phyloP scores from a whole-genome alignment of 768 basidiomycete genomes.

The Suillus cothurnatus region DNA sequence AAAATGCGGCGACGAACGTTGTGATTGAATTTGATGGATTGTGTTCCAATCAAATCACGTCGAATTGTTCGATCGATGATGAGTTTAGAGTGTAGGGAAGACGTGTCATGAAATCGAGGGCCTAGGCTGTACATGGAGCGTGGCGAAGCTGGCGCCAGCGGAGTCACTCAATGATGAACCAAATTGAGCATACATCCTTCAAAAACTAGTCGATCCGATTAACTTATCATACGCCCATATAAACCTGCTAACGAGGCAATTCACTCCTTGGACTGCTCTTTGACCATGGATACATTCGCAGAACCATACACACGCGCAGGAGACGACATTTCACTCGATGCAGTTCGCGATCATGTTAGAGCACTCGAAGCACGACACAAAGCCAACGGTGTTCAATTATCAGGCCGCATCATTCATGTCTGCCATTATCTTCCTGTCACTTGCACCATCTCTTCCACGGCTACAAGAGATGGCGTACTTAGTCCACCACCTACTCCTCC shows the following conservation, averaged over 20 bases:
- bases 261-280: not conserved
- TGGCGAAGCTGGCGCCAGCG: not conserved
- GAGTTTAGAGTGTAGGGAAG: no score
- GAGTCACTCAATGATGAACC: not conserved
- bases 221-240: not conserved
- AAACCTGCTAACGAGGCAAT: not conserved
- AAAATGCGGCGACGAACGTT: no score
- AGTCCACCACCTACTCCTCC: conserved; percentile 85
- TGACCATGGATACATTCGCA: conserved; percentile 67
- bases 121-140: no score
- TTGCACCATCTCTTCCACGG: conserved; percentile 51
- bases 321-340: conserved; percentile 67
- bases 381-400: conserved; percentile 70
- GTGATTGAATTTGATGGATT: no score
- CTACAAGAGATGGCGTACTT: conserved; percentile 48
- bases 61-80: no score
- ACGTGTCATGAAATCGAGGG: no score
- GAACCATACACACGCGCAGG: conserved; percentile 68
- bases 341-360: conserved; percentile 72
- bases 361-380: conserved; percentile 73
- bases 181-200: not conserved
- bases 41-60: no score
- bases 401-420: conserved; percentile 90
- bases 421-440: conserved; percentile 87
- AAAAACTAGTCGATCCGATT: conserved; percentile 1